Conservation (phyloP, 2,329 filamentous ascomycete species). For the Dactylella cylindrospora region DNA sequence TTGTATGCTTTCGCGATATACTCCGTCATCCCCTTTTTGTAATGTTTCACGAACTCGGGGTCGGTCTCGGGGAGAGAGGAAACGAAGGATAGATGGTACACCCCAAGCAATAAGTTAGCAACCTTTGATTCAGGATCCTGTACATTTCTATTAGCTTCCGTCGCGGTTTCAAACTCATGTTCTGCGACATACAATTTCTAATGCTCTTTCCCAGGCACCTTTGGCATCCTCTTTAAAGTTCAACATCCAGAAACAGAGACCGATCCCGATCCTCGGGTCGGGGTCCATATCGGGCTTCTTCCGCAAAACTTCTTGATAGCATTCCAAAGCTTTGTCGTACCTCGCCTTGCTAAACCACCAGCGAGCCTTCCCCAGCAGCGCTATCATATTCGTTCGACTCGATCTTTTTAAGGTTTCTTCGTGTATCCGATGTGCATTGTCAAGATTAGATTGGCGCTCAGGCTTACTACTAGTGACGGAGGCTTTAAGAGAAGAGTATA, state of each 20-base stretch:
- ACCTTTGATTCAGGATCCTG: conserved; percentile 77
- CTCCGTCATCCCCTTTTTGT: conserved; percentile 90
- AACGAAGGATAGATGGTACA: conserved; percentile 86
- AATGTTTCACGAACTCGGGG: conserved; percentile 78
- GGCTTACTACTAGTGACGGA: conserved; percentile 68
- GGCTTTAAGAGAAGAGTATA: conserved; percentile 81
- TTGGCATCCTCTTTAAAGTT: conserved; percentile 93
- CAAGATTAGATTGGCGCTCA: conserved; percentile 67
- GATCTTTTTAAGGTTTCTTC: conserved; percentile 89
- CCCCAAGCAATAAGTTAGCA: conserved; percentile 82
- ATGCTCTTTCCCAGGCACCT: conserved; percentile 80
- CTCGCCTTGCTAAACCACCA: conserved; percentile 83
- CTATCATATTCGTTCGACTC: conserved; percentile 84
- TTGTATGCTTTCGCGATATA: conserved; percentile 95
- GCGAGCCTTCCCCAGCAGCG: conserved; percentile 83
- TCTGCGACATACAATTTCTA: conserved; percentile 61
- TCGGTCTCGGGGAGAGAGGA: conserved; percentile 79
- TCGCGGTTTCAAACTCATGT: background rate
- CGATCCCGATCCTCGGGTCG: conserved; percentile 92
- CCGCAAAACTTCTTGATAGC: conserved; percentile 82
- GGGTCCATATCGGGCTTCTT: conserved; percentile 90
- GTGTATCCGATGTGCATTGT: conserved; percentile 86
- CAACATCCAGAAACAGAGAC: conserved; percentile 95
- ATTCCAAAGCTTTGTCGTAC: conserved; percentile 76
- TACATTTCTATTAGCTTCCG: background rate